Conservation (phyloP, 495 filamentous ascomycete species). For the Clavariopsis aquatica region DNA sequence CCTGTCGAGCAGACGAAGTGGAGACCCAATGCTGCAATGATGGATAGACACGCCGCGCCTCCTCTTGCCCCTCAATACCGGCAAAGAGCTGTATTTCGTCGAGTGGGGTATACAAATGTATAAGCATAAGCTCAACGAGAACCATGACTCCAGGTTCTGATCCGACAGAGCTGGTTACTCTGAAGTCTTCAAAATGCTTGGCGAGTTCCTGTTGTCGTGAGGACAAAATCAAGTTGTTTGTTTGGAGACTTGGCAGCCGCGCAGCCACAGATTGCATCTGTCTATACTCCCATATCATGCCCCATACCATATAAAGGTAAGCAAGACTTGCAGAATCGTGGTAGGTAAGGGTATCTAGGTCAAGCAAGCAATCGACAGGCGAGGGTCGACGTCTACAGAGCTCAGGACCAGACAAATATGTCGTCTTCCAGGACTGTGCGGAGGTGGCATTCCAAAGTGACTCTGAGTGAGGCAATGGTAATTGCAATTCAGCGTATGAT, state of each 20-base stretch:
- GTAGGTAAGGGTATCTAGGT: constrained; percentile 48
- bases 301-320: constrained; percentile 57
- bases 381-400: constrained; percentile 35
- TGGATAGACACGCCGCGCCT: constrained; percentile 56
- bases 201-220: constrained; percentile 56
- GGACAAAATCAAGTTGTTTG: constrained; percentile 50
- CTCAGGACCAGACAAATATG: constrained; percentile 45
- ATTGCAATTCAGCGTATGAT: constrained; percentile 64
- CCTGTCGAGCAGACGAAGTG: constrained; percentile 53
- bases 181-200: constrained; percentile 50
- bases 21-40: constrained; percentile 57
- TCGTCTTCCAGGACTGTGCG: constrained; percentile 58
- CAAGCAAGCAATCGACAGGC: constrained; percentile 13
- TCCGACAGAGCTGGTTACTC: constrained; percentile 43
- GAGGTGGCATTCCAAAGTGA: constrained; percentile 59
- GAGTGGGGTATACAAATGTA: constrained; percentile 62
- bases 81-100: constrained; percentile 67
- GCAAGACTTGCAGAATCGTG: constrained; percentile 52
- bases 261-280: neutral
- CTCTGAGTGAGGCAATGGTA: constrained; percentile 58
- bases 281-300: constrained; percentile 61
- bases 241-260: constrained; percentile 26
- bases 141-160: constrained; percentile 47
- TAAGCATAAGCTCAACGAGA: constrained; percentile 57
- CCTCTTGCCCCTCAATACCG: constrained; percentile 63